Percentiles rank a stretch among this genome's conserved stretches.
These are phyloP conservation scores for Taphrina wiesneri DNA, from an alignment of 1,139 yeast species.

Conservation along the genomic window DNA sequence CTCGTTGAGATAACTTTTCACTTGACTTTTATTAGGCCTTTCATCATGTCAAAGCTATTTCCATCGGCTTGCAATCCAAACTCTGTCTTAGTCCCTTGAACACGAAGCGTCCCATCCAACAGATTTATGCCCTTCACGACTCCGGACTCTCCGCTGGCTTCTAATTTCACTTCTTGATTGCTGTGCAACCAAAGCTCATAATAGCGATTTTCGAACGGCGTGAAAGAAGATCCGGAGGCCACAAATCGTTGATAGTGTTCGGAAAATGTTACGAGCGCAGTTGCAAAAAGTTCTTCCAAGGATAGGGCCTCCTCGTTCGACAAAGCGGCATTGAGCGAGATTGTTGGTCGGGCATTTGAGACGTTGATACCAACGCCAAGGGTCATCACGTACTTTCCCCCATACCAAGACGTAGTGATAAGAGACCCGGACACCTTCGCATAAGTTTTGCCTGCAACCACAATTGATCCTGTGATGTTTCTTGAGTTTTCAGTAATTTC, in stretches of 20 bases:
- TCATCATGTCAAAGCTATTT: conserved; percentile 92
- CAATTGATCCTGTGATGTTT: conserved; percentile 39
- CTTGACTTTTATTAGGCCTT: conserved; percentile 68
- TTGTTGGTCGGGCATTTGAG: conserved; percentile 84
- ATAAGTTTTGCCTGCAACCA: conserved; percentile 56
- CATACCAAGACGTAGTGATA: conserved; percentile 66
- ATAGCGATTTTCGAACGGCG: conserved; percentile 68
- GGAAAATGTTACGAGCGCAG: conserved; percentile 65
- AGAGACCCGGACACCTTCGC: conserved; percentile 82
- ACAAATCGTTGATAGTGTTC: conserved; percentile 59
- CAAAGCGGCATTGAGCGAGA: conserved; percentile 74
- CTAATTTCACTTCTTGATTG: conserved; percentile 49
- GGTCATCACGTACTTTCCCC: conserved; percentile 57
- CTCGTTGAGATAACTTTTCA: no score
- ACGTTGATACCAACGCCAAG: conserved; percentile 89
- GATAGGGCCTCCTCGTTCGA: conserved; percentile 43
- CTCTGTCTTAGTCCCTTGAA: conserved; percentile 60
- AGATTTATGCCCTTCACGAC: conserved; percentile 74
- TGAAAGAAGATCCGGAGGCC: conserved; percentile 59
- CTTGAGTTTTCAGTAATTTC: conserved; percentile 59
- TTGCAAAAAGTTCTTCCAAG: conserved; percentile 69
- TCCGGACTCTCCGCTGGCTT: conserved; percentile 58
- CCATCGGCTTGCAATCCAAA: conserved; percentile 91
- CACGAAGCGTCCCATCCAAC: conserved; percentile 80
- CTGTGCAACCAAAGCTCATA: conserved; percentile 85